Evolutionary conservation across 176 grass and related monocot genomes (phyloP).

Genomic region (Tillandsia fasciculata): DNA sequence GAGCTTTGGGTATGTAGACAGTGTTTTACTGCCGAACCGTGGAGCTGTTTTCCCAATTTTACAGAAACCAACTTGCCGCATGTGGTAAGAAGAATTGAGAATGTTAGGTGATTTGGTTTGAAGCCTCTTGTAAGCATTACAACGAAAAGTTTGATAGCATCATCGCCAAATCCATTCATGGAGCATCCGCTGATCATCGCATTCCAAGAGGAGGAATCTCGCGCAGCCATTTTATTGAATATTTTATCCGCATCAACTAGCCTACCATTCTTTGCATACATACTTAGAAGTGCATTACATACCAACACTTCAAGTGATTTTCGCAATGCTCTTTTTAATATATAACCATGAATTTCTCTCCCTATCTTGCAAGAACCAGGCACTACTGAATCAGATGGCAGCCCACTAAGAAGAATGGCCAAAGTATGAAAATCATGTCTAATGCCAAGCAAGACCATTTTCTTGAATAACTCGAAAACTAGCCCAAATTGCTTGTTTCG

Average conservation of each 20-base stretch:
- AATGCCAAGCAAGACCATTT: background rate
- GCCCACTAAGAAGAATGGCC: slow-evolving; percentile 8
- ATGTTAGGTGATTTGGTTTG: background rate
- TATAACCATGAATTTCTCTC: slow-evolving; percentile 11
- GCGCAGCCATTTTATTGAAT: background rate
- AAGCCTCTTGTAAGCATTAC: slow-evolving; percentile 5
- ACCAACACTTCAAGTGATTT: background rate
- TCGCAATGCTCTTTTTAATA: background rate
- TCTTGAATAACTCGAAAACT: background rate
- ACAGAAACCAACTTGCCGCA: slow-evolving; percentile 14
- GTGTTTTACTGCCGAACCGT: slow-evolving; percentile 2
- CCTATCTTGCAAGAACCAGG: slow-evolving; percentile 5
- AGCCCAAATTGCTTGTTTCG: background rate
- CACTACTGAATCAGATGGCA: background rate
- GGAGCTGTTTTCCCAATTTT: slow-evolving; percentile 15
- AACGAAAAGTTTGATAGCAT: slow-evolving; percentile 9
- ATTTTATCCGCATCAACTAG: slow-evolving; percentile 8
- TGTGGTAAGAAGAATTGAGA: slow-evolving; percentile 6
- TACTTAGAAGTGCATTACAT: slow-evolving; percentile 10
- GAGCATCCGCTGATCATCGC: slow-evolving; percentile 10
- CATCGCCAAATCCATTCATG: background rate
- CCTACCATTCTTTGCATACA: slow-evolving; percentile 11
- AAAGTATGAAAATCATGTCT: slow-evolving; percentile 8
- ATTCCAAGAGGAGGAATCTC: slow-evolving; percentile 11
- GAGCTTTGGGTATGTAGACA: background rate